phyloP scores from a whole-genome alignment of 371 early-diverging fungal species.

The Mucor mucedo region DNA sequence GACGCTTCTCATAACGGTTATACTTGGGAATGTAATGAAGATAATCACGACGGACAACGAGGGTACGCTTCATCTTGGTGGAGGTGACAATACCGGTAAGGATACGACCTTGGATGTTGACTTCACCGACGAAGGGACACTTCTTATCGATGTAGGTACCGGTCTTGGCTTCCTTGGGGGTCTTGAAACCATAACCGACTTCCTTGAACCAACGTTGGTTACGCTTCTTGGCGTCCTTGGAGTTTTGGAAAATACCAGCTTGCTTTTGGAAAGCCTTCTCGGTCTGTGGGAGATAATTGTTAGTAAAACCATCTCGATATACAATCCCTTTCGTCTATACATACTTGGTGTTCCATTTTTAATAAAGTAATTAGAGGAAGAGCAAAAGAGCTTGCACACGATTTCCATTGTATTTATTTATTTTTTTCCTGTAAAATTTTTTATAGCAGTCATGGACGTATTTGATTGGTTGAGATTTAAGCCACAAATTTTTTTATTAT shows the following conservation, averaged over 20 bases:
- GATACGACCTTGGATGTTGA: slow-evolving; percentile 99
- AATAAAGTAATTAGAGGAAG: slow-evolving; percentile 28
- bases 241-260: slow-evolving; percentile 94
- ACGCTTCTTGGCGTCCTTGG: slow-evolving; percentile 78
- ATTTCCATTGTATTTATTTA: slow-evolving; percentile 1
- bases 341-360: slow-evolving; percentile 40
- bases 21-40: slow-evolving; percentile 99
- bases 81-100: slow-evolving; percentile 96
- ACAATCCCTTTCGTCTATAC: slow-evolving; percentile 1
- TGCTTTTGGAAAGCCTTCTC: slow-evolving; percentile 98
- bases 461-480: slow-evolving; percentile 12
- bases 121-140: slow-evolving; percentile 99
- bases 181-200: slow-evolving; percentile 99
- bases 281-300: slow-evolving; percentile 43
- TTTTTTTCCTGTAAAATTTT: slow-evolving; percentile 7
- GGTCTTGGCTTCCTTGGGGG: slow-evolving; percentile 98
- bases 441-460: slow-evolving; percentile 12
- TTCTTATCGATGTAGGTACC: slow-evolving; percentile 99
- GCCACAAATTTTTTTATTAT: slow-evolving; percentile 16
- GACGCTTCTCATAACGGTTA: slow-evolving; percentile 99
- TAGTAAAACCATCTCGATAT: not conserved
- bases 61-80: slow-evolving; percentile 99
- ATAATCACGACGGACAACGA: slow-evolving; percentile 98
- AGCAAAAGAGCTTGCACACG: slow-evolving; percentile 6
- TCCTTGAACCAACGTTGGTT: slow-evolving; percentile 97